Percentiles rank a stretch among this genome's conserved stretches.
phyloP scores from a whole-genome alignment of 177 flowering plant genomes.

The Vitis hybrid region DNA sequence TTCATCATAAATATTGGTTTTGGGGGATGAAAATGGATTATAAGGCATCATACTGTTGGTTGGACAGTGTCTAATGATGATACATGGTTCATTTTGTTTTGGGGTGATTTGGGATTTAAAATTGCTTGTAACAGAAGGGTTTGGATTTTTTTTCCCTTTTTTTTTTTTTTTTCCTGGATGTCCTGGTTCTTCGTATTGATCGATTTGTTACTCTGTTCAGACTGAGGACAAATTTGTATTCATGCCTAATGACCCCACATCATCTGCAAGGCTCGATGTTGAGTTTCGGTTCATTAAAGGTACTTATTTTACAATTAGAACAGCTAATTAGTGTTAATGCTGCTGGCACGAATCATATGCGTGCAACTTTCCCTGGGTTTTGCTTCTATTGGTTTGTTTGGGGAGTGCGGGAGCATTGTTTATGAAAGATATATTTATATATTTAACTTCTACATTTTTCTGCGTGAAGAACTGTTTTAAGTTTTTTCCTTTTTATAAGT shows the following conservation, averaged over 20 bases:
- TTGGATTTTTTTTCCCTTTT: background rate
- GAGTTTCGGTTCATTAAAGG: constrained; percentile 53
- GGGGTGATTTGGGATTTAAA: too few relatives aligned
- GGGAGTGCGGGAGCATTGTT: background rate
- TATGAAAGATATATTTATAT: background rate
- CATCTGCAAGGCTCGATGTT: constrained; percentile 44
- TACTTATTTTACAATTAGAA: constrained; percentile 13
- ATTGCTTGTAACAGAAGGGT: too few relatives aligned
- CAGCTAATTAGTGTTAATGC: background rate
- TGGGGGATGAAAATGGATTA: too few relatives aligned
- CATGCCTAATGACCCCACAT: constrained; percentile 54
- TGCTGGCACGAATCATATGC: background rate
- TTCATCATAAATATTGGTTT: too few relatives aligned
- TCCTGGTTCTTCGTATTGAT: background rate
- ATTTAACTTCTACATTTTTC: background rate
- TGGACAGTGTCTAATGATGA: too few relatives aligned
- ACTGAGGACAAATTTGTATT: constrained; percentile 48
- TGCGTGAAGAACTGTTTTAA: background rate
- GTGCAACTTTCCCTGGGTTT: background rate
- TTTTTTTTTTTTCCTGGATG: background rate
- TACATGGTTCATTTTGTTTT: too few relatives aligned
- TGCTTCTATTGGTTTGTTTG: background rate
- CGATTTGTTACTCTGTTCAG: constrained; percentile 30
- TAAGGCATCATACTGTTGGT: too few relatives aligned
- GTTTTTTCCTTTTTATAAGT: background rate